A percentile compares a stretch with the other conserved stretches of the same genome.
Evolutionary conservation across 306 rosid species (phyloP).

Genomic region (Carpinus fangiana): DNA sequence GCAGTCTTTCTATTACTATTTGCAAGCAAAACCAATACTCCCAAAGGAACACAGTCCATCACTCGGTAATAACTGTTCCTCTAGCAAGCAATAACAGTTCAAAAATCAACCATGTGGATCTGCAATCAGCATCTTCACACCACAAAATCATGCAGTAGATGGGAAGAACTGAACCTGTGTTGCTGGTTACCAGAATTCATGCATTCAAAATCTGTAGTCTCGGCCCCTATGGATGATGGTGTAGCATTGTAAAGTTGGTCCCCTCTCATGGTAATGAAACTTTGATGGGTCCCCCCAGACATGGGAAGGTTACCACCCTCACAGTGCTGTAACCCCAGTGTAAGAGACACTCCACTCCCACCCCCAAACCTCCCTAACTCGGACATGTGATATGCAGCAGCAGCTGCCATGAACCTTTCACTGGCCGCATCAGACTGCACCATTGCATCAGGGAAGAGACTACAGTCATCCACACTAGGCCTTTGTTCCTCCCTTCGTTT

Average conservation of each 20-base stretch:
- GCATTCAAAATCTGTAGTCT: slow-evolving; percentile 56
- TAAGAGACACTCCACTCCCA: slow-evolving; percentile 65
- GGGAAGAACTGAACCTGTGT: slow-evolving; percentile 52
- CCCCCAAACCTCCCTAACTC: slow-evolving; percentile 57
- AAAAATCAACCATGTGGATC: slow-evolving; percentile 14
- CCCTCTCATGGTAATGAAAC: slow-evolving; percentile 58
- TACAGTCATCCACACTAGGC: slow-evolving; percentile 45
- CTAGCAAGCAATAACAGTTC: slow-evolving; percentile 1
- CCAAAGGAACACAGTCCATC: background rate
- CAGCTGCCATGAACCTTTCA: slow-evolving; percentile 51
- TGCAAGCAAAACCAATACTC: slow-evolving; percentile 34
- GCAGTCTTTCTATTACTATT: slow-evolving; percentile 25
- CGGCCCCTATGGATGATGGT: slow-evolving; percentile 47
- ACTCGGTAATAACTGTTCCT: background rate
- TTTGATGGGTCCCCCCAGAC: slow-evolving; percentile 41
- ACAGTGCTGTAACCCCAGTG: slow-evolving; percentile 78
- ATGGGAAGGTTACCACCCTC: slow-evolving; percentile 58
- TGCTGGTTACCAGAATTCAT: slow-evolving; percentile 53
- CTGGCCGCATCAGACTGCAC: slow-evolving; percentile 44
- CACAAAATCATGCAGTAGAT: slow-evolving; percentile 62
- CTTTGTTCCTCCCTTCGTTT: slow-evolving; percentile 47
- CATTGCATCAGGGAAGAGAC: slow-evolving; percentile 40
- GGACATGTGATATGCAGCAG: slow-evolving; percentile 56
- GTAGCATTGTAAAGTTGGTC: slow-evolving; percentile 51
- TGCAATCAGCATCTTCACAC: slow-evolving; percentile 40